A percentile compares a stretch with the other conserved stretches of the same genome.
phyloP scores from a whole-genome alignment of 495 filamentous ascomycete genomes.

The Usnea hakonensis region DNA sequence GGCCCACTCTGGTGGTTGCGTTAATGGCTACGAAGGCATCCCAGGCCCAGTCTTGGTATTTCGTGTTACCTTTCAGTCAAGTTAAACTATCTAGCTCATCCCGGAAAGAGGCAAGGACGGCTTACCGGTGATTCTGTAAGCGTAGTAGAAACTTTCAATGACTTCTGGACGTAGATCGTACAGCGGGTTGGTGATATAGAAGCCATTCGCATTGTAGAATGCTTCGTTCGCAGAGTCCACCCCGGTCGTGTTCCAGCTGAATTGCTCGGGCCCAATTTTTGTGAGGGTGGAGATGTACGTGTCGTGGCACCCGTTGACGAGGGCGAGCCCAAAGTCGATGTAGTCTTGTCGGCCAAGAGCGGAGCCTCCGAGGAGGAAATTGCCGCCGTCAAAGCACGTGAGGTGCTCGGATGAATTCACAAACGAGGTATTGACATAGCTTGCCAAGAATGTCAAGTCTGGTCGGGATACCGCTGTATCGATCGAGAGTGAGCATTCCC shows the following conservation, averaged over 20 bases:
- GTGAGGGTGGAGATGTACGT: constrained; percentile 65
- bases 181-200: constrained; percentile 54
- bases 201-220: constrained; percentile 61
- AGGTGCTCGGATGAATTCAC: constrained; percentile 55
- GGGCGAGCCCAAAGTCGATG: constrained; percentile 63
- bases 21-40: constrained; percentile 68
- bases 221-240: constrained; percentile 41
- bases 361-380: constrained; percentile 77
- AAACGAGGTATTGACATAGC: constrained; percentile 47
- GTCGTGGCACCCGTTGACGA: constrained; percentile 66
- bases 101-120: constrained; percentile 30
- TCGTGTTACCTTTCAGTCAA: constrained; percentile 25
- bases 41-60: constrained; percentile 83
- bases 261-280: constrained; percentile 71
- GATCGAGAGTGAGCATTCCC: neutral
- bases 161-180: constrained; percentile 81
- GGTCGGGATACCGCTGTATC: constrained; percentile 44
- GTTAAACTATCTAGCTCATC: neutral
- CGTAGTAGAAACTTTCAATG: constrained; percentile 84
- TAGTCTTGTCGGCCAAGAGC: constrained; percentile 57
- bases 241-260: constrained; percentile 54
- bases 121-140: constrained; percentile 69
- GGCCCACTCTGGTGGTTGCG: constrained; percentile 50
- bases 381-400: constrained; percentile 81
- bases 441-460: constrained; percentile 68